Conservation (phyloP, 371 early-diverging fungal species). For the Rhizopus arrhizus region DNA sequence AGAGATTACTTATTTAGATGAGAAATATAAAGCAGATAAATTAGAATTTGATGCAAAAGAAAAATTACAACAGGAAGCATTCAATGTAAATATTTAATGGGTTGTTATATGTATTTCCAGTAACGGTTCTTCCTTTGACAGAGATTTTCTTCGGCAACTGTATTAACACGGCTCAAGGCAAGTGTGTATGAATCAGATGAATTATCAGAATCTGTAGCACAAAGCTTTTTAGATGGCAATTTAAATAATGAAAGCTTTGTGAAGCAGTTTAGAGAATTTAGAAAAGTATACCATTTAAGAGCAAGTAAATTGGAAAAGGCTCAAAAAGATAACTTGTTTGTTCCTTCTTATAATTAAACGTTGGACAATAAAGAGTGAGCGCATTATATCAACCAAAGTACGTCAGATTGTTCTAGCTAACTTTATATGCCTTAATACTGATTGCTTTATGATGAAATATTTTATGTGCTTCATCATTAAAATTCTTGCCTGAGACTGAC, state of each 20-base stretch:
- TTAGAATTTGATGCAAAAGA: conserved; percentile 54
- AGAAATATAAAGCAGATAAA: conserved; percentile 37
- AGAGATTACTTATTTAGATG: conserved; percentile 44
- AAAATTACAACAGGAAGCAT: conserved; percentile 58
- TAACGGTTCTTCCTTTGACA: conserved; percentile 14
- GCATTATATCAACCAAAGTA: neutral
- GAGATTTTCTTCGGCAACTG: conserved; percentile 63
- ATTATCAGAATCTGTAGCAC: conserved; percentile 62
- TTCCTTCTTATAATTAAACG: conserved; percentile 21
- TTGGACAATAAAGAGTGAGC: too few relatives aligned
- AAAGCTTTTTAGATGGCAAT: conserved; percentile 63
- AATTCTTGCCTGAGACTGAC: too few relatives aligned
- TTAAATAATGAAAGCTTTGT: conserved; percentile 62
- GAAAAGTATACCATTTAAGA: conserved; percentile 66
- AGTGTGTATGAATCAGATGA: conserved; percentile 65
- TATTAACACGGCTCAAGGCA: conserved; percentile 57
- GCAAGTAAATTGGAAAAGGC: conserved; percentile 63
- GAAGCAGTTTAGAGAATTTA: conserved; percentile 60
- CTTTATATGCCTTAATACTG: too few relatives aligned
- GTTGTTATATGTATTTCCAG: neutral
- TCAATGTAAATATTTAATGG: conserved; percentile 43
- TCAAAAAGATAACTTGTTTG: conserved; percentile 42
- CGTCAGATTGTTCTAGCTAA: neutral
- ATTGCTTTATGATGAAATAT: too few relatives aligned
- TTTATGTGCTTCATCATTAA: too few relatives aligned